These are phyloP conservation scores for Apiospora saccharicola DNA, from an alignment of 2,329 filamentous ascomycete genomes.

Conservation along the genomic window DNA sequence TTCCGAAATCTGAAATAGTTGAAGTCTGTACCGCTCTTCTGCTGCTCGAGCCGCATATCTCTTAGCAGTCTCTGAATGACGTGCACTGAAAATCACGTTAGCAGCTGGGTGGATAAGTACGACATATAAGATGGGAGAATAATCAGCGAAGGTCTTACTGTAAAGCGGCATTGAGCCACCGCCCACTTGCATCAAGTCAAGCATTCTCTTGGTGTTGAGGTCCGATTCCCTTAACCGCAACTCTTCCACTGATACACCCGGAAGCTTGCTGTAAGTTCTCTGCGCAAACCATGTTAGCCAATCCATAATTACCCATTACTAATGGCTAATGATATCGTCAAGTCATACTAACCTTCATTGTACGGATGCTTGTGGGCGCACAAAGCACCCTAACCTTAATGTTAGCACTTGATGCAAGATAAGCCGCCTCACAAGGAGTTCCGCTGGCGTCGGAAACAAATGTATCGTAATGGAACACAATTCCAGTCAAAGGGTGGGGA, in stretches of 20 bases:
- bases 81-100: conserved; percentile 46
- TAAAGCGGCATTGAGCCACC: conserved; percentile 60
- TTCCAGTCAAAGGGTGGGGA: conserved; percentile 60
- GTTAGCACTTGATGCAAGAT: conserved; percentile 52
- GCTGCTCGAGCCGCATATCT: conserved; percentile 58
- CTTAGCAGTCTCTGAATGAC: conserved; percentile 63
- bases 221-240: conserved; percentile 58
- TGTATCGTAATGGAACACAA: conserved; percentile 72
- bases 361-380: conserved; percentile 51
- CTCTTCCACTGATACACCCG: conserved; percentile 55
- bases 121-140: background rate
- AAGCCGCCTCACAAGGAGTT: conserved; percentile 66
- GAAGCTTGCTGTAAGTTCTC: conserved; percentile 50
- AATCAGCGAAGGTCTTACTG: conserved; percentile 1
- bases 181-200: conserved; percentile 59
- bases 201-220: conserved; percentile 57
- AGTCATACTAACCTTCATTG: conserved; percentile 43
- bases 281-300: conserved; percentile 32
- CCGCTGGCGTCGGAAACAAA: conserved; percentile 57
- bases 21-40: conserved; percentile 48
- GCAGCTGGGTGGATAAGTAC: background rate
- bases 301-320: background rate
- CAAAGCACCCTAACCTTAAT: conserved; percentile 58
- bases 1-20: conserved; percentile 57
- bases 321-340: background rate